Conservation (phyloP, 768 basidiomycete species). For the Amanita pallidorosea region DNA sequence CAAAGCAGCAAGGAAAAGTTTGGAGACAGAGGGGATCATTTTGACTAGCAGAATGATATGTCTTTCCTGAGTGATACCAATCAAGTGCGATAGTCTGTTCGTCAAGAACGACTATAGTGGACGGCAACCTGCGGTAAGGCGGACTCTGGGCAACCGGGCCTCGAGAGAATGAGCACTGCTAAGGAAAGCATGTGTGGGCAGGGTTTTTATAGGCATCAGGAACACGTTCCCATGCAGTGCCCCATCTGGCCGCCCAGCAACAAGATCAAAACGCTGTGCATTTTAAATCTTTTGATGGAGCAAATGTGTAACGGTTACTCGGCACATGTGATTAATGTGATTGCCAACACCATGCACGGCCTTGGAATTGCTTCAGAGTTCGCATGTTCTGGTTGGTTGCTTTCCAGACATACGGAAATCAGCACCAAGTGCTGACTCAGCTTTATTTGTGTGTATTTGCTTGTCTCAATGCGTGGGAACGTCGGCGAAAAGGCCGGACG, state of each 20-base stretch:
- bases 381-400: background rate
- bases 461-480: background rate
- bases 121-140: constrained; percentile 30
- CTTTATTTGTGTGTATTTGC: background rate
- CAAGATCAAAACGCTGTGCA: background rate
- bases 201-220: constrained; percentile 20
- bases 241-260: background rate
- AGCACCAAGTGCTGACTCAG: background rate
- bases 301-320: background rate
- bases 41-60: constrained; percentile 22
- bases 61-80: constrained; percentile 10
- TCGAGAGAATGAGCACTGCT: constrained; percentile 37
- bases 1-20: constrained; percentile 26
- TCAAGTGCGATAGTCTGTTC: constrained; percentile 4
- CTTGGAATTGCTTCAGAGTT: no score
- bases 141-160: constrained; percentile 35
- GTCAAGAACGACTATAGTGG: constrained; percentile 10
- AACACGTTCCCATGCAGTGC: background rate
- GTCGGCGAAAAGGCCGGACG: background rate
- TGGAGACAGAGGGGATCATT: constrained; percentile 30
- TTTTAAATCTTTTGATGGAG: background rate
- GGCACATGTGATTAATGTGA: no score
- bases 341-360: no score
- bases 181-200: constrained; percentile 15
- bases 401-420: background rate